phyloP scores from a whole-genome alignment of 1,139 yeast genomes.

The Barnettozyma hawaiiensis region DNA sequence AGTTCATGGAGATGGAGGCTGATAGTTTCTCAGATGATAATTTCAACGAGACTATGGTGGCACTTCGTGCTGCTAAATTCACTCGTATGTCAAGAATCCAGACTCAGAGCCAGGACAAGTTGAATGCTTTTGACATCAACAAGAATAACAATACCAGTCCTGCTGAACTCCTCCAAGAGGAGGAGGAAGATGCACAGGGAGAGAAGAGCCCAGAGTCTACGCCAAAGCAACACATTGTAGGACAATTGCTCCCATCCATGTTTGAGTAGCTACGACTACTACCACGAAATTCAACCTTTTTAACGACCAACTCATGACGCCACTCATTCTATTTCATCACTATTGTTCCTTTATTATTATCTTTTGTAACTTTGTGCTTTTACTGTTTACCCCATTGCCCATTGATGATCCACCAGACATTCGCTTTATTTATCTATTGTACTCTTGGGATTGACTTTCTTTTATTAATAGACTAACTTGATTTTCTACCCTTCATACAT shows the following conservation, averaged over 20 bases:
- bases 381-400: neutral
- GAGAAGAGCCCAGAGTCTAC: slow-evolving; percentile 7
- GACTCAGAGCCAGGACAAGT: slow-evolving; percentile 1
- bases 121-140: slow-evolving; percentile 3
- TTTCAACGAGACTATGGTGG: slow-evolving; percentile 13
- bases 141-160: too few relatives aligned
- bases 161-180: neutral
- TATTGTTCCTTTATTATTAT: too few relatives aligned
- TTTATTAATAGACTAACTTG: neutral
- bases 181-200: neutral
- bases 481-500: neutral
- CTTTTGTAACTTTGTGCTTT: too few relatives aligned
- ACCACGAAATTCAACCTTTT: neutral
- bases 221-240: slow-evolving; percentile 12
- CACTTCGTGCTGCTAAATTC: slow-evolving; percentile 19
- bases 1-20: neutral
- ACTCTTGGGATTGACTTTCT: neutral
- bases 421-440: neutral
- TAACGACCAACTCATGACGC: slow-evolving; percentile 6
- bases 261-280: neutral
- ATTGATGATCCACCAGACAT: neutral
- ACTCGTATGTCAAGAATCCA: slow-evolving; percentile 16
- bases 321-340: neutral
- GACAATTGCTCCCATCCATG: slow-evolving; percentile 9
- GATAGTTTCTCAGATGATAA: slow-evolving; percentile 3